These are phyloP conservation scores for Nannizzia gypsea DNA, from an alignment of 2,329 filamentous ascomycete genomes.

Conservation along the genomic window DNA sequence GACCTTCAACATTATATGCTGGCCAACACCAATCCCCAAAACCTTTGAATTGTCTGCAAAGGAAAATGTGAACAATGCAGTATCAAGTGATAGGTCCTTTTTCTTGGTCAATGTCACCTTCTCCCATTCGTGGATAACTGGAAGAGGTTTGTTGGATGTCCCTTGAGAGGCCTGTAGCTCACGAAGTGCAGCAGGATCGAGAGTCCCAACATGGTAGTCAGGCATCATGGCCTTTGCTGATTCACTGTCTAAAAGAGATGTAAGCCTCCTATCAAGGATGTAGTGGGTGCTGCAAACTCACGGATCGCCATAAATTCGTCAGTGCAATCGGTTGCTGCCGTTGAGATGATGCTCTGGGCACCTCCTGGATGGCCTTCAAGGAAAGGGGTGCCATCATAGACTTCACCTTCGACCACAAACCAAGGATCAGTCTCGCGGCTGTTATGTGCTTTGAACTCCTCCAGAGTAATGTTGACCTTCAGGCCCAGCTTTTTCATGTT, in stretches of 20 bases:
- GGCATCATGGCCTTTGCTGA: constrained; percentile 87
- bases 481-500: constrained; percentile 63
- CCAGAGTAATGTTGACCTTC: constrained; percentile 51
- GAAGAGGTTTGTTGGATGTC: constrained; percentile 30
- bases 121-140: constrained; percentile 67
- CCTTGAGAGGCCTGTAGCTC: constrained; percentile 27
- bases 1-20: constrained; percentile 76
- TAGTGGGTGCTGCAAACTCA: constrained; percentile 40
- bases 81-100: constrained; percentile 61
- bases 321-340: constrained; percentile 67
- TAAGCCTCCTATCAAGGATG: background rate
- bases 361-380: constrained; percentile 76
- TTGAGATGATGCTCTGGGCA: constrained; percentile 68
- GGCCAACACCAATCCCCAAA: constrained; percentile 68
- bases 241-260: constrained; percentile 59
- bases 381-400: constrained; percentile 76
- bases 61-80: constrained; percentile 67
- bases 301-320: constrained; percentile 90
- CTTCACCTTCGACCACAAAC: constrained; percentile 81
- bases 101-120: constrained; percentile 59
- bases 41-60: constrained; percentile 59
- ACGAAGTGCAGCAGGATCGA: constrained; percentile 48
- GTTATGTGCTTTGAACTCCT: constrained; percentile 60
- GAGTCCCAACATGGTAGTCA: constrained; percentile 68
- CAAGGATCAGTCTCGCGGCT: constrained; percentile 53